Percentiles rank a stretch among this genome's conserved stretches.
These are phyloP conservation scores for Diutina siamensis DNA, from an alignment of 1,139 yeast species.

Conservation along the genomic window DNA sequence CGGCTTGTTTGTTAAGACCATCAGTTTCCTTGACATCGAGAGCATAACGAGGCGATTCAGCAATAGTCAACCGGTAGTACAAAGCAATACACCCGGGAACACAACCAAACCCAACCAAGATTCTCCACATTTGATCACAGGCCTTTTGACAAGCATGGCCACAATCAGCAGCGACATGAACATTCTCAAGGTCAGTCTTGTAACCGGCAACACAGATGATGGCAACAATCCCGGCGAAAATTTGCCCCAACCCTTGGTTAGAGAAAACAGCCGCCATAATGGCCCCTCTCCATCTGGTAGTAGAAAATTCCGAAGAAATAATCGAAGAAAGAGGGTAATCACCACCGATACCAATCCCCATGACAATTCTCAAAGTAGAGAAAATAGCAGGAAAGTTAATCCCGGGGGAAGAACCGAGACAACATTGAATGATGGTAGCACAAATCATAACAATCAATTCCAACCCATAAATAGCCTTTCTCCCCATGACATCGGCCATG, in stretches of 20 bases:
- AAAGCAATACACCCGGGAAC: conserved; percentile 77
- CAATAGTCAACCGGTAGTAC: conserved; percentile 84
- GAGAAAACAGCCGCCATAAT: conserved; percentile 91
- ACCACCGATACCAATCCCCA: conserved; percentile 99
- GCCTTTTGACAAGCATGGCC: conserved; percentile 57
- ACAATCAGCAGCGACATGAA: conserved; percentile 44
- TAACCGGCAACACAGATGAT: conserved; percentile 62
- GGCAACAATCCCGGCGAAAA: conserved; percentile 76
- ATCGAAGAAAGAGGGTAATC: conserved; percentile 96
- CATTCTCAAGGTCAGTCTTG: conserved; percentile 43
- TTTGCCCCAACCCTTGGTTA: conserved; percentile 88
- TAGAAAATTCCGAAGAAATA: conserved; percentile 79
- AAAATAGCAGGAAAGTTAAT: conserved; percentile 62
- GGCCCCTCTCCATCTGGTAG: conserved; percentile 94
- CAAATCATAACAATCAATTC: conserved; percentile 76
- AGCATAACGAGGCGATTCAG: conserved; percentile 86
- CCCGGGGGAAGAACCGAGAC: conserved; percentile 58
- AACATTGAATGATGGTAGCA: conserved; percentile 71
- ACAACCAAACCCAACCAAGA: conserved; percentile 77
- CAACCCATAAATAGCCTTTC: conserved; percentile 78
- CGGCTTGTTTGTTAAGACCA: conserved; percentile 48
- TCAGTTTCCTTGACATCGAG: conserved; percentile 58
- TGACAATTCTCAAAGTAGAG: conserved; percentile 64
- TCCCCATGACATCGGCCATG: conserved; percentile 75
- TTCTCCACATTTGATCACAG: conserved; percentile 91